Evolutionary conservation across 1,284 basidiomycete genomes (phyloP).

Genomic region (Leccinum proximum): DNA sequence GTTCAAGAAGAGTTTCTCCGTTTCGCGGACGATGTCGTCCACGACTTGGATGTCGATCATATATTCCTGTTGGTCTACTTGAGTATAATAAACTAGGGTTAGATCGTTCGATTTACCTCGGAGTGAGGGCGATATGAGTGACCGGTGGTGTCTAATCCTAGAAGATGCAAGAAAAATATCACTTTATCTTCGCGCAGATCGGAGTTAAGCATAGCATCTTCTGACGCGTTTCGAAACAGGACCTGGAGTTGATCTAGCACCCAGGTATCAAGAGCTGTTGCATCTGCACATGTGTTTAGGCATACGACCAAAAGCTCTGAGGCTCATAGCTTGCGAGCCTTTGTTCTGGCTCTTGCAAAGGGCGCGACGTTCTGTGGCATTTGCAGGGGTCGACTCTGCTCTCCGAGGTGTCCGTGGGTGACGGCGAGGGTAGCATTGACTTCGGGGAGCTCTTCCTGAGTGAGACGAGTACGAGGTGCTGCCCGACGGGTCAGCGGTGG

Average conservation of each 20-base stretch:
- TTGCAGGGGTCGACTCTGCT: no score
- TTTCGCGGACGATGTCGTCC: slow-evolving; percentile 71
- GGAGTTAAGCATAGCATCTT: slow-evolving; percentile 43
- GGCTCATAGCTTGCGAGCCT: no score
- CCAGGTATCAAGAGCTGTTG: slow-evolving; percentile 79
- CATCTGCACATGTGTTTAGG: slow-evolving; percentile 46
- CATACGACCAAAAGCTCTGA: neutral
- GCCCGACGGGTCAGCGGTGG: no score
- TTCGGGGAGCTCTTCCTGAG: no score
- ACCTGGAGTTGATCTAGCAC: slow-evolving; percentile 64
- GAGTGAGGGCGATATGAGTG: slow-evolving; percentile 89
- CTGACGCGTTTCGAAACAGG: slow-evolving; percentile 63
- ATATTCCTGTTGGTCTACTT: slow-evolving; percentile 58
- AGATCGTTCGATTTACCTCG: slow-evolving; percentile 36
- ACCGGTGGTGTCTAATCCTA: slow-evolving; percentile 87
- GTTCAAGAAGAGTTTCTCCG: slow-evolving; percentile 58
- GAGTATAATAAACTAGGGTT: neutral
- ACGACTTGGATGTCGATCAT: slow-evolving; percentile 85
- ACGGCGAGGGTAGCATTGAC: no score
- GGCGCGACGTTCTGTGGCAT: no score
- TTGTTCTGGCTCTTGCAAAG: no score
- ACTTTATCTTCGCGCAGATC: slow-evolving; percentile 55
- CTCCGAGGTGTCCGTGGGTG: no score
- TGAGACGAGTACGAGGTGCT: no score
- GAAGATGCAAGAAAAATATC: slow-evolving; percentile 83